Evolutionary conservation across 345 rosid species (phyloP).

Genomic region (Trapa incisa): DNA sequence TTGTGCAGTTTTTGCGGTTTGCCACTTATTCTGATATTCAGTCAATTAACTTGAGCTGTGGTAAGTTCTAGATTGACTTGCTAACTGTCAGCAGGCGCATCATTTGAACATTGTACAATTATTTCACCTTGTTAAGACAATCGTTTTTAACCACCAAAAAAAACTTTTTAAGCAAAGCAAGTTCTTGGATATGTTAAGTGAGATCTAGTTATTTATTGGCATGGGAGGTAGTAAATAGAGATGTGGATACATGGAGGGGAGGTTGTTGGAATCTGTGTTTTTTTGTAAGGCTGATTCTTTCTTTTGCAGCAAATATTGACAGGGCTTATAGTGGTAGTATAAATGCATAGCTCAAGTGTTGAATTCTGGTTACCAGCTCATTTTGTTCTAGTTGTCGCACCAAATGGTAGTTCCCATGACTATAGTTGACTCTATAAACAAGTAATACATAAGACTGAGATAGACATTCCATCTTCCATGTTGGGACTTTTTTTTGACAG

Average conservation of each 20-base stretch:
- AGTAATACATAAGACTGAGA: not conserved
- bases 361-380: not conserved
- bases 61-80: not conserved
- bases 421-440: not conserved
- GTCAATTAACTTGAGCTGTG: not conserved
- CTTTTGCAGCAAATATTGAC: too few species aligned
- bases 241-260: too few species aligned
- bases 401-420: not conserved
- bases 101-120: not conserved
- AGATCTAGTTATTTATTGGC: too few species aligned
- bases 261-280: too few species aligned
- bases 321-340: too few species aligned
- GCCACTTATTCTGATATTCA: not conserved
- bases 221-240: too few species aligned
- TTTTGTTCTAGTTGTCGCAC: not conserved
- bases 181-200: too few species aligned
- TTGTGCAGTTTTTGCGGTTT: not conserved
- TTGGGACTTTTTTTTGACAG: constrained; percentile 8
- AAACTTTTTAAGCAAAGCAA: too few species aligned
- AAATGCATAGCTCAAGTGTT: too few species aligned
- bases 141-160: too few species aligned
- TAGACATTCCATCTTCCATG: constrained; percentile 18
- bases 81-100: not conserved
- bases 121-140: not conserved
- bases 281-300: too few species aligned